Base-by-base conservation (phyloP, 257 asterid genomes). In the Voacanga thouarsii region DNA sequence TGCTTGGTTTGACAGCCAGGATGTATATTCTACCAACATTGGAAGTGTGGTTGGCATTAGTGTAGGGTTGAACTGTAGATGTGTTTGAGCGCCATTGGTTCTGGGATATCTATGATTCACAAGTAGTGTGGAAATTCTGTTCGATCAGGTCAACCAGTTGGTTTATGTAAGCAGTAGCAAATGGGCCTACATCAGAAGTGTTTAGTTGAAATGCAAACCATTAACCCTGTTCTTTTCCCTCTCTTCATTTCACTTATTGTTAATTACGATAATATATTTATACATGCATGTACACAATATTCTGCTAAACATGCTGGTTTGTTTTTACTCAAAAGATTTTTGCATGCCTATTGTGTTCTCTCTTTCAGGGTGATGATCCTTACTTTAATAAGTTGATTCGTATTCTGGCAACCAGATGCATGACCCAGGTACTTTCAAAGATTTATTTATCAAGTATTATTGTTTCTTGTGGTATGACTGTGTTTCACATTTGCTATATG, bases 401-500 rank as follows among this genome's bases (percentile, higher is more conserved):
- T 50, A 96, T 96, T 83, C 90, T 96, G 88, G 94, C 99, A 53
- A 93, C 99, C 76, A 93, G 99, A 84, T 96, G 99, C 97, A 96
- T 96, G 99, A 83, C 98, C 44, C 99, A 96, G 99, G 99, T 95
- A 86, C 82, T 77, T 77, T 60, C 56, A 45, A 78, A 59, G 70
- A 72, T 73, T 56, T 19, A 24, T 66, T 55, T 79, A 18, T 41
- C 41, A 33, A 51, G 19, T 44, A 64, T 51, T 12, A 12, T 24
- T 26, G 19, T 44, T 49, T 56, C 55, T 53, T 28, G 72, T 74
- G 76, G 70, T 77, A 72, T 75, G 71, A 63, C 84, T 44, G 57
- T 57, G 21, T 23, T 51, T 77, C 43, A 28, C 68, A 64, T 63
- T 61, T 63, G 24, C 61, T 39, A 28, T 74, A 30, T 65, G 70